Evolutionary conservation across 75 land plant species (phyloP), one percentile per base, ranked within the genome.

Genomic region (Selaginella moellendorffii): DNA sequence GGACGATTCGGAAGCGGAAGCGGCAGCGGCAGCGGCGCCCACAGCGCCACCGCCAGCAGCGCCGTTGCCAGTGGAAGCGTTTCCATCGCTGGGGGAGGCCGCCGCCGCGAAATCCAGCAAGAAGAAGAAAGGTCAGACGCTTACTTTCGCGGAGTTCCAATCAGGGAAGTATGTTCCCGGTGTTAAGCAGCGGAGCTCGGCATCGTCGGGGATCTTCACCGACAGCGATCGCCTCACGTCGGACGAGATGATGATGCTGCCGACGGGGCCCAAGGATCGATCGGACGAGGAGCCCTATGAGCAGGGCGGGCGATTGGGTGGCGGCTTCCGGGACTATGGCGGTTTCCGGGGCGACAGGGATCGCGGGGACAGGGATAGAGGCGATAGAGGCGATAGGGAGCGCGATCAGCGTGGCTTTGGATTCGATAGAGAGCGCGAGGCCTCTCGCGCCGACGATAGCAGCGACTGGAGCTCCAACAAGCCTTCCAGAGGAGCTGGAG

Each of bases 231-330:
- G 14, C 10, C 74, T 88, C 53, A 92, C 88, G 2, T 71, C 74
- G n/a, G 85, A 83, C 24, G 90, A 83, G 68, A 67, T 86, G 71
- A 30, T 79, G 59, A 66, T 66, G 63, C 85, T 90, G 8, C 96
- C 96, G 24, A 83, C 90, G 2, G 84, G 87, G 0, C 96, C 96
- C 10, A 69, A 81, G 31, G 87, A 83, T 61, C 74, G 96, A 19
- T 51, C 81, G 0, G 71, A 63, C 12, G 91, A 86, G 25, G 90
- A 86, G 66, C 46, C 46, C 5, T 14, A 36, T 5, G 60, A 70
- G 51, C 76, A 74, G 1, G 76, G 85, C 0, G 68, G 70, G 18
- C 19, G 70, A 14, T 71, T 85, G 24, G 88, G 88, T 8, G 89
- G 93, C 2, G 95, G 90, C 0, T 88, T 85, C 63, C 62, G 76